Evolutionary conservation across 129 eudicot genomes (phyloP).

Genomic region (Rutidosis leptorrhynchoides): DNA sequence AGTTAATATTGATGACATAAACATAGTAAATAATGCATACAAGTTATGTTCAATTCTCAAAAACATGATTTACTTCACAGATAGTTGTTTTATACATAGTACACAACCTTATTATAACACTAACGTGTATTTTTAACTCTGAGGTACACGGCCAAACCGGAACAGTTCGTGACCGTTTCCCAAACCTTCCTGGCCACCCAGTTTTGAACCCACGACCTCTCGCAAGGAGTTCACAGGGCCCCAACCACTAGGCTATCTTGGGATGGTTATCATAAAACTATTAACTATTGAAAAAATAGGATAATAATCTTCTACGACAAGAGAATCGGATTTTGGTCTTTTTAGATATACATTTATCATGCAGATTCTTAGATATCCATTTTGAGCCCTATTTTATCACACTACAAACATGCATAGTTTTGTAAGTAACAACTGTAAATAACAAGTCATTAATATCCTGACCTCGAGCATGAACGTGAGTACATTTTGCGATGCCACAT

Average conservation of each 20-base stretch:
- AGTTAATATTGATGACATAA: background rate
- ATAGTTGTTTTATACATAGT: background rate
- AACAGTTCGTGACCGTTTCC: too few species aligned
- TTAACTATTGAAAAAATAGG: background rate
- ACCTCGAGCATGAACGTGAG: constrained; percentile 88
- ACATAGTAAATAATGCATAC: background rate
- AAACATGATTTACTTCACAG: background rate
- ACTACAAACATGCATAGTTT: background rate
- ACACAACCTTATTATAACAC: constrained; percentile 1
- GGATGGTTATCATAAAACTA: background rate
- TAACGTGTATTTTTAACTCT: background rate
- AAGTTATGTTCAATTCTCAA: background rate
- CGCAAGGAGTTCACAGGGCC: too few species aligned
- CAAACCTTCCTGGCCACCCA: background rate
- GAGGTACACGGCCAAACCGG: too few species aligned
- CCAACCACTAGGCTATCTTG: too few species aligned
- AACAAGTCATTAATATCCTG: background rate
- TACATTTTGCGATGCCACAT: constrained; percentile 38
- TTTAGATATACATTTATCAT: background rate
- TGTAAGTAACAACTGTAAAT: background rate
- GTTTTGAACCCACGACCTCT: too few species aligned
- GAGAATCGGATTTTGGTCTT: background rate
- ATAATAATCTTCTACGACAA: background rate
- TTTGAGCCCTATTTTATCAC: constrained; percentile 1
- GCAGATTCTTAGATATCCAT: constrained; percentile 11